A percentile compares a stretch with the other conserved stretches of the same genome.
These are phyloP conservation scores for Ramaria rubella DNA, from an alignment of 768 basidiomycete species.

Conservation along the genomic window DNA sequence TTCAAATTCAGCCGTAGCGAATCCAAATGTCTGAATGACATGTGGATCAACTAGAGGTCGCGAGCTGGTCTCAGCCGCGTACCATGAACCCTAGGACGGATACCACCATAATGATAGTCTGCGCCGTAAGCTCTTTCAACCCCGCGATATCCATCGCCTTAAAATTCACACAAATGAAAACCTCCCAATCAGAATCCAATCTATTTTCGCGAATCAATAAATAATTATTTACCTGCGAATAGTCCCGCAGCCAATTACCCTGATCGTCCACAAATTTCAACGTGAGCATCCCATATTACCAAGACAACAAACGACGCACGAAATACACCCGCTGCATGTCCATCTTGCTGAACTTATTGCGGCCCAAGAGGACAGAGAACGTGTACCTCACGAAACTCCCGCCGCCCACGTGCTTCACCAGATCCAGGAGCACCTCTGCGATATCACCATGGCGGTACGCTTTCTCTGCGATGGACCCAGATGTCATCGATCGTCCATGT, in stretches of 20 bases:
- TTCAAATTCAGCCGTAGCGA: slow-evolving; percentile 61
- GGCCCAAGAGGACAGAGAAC: slow-evolving; percentile 47
- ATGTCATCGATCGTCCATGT: neutral
- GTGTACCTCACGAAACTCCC: too few relatives aligned
- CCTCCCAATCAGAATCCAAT: too few relatives aligned
- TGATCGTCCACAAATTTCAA: slow-evolving; percentile 14
- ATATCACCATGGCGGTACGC: slow-evolving; percentile 76
- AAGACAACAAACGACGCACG: slow-evolving; percentile 26
- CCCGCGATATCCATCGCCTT: slow-evolving; percentile 70
- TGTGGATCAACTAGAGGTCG: neutral
- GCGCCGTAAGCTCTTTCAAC: slow-evolving; percentile 54
- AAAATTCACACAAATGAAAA: too few relatives aligned
- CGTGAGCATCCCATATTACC: neutral
- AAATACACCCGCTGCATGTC: slow-evolving; percentile 68
- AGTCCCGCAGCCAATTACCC: slow-evolving; percentile 70
- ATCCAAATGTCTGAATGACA: slow-evolving; percentile 47
- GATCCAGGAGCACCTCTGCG: slow-evolving; percentile 56
- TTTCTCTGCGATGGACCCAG: slow-evolving; percentile 38
- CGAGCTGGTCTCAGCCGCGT: too few relatives aligned
- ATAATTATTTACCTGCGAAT: slow-evolving; percentile 42
- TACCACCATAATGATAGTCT: slow-evolving; percentile 56
- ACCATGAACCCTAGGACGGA: slow-evolving; percentile 56
- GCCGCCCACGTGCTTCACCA: slow-evolving; percentile 42
- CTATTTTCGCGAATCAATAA: neutral
- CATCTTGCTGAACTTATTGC: slow-evolving; percentile 52